Percentiles rank a stretch among this genome's conserved stretches.
Evolutionary conservation across 805 yeast genomes (phyloP).

Genomic region (Metschnikowia continentalis): DNA sequence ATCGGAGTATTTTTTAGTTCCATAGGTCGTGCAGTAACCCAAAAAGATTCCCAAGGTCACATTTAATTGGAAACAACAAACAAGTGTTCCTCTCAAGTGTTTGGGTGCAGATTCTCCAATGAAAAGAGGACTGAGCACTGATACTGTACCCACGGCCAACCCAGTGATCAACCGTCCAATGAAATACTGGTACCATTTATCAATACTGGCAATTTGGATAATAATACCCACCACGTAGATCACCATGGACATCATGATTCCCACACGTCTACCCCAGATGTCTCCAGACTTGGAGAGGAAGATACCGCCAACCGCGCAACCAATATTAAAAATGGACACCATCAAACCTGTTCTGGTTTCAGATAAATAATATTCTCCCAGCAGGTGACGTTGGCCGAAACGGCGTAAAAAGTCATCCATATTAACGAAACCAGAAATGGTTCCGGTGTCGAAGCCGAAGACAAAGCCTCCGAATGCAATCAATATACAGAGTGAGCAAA

Average conservation of each 20-base stretch:
- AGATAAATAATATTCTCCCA: slow-evolving; percentile 43
- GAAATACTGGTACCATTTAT: slow-evolving; percentile 54
- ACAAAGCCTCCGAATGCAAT: slow-evolving; percentile 77
- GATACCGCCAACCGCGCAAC: slow-evolving; percentile 72
- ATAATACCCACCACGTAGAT: slow-evolving; percentile 59
- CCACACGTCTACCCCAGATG: slow-evolving; percentile 54
- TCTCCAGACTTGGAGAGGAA: slow-evolving; percentile 56
- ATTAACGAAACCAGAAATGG: slow-evolving; percentile 67
- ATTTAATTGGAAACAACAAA: slow-evolving; percentile 65
- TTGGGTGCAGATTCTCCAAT: slow-evolving; percentile 71
- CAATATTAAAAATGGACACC: slow-evolving; percentile 57
- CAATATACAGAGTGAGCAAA: slow-evolving; percentile 43
- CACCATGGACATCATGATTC: slow-evolving; percentile 49
- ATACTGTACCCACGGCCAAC: slow-evolving; percentile 68
- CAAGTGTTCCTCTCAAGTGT: slow-evolving; percentile 65
- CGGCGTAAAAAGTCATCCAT: slow-evolving; percentile 52
- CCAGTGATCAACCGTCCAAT: slow-evolving; percentile 65
- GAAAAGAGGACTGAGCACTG: slow-evolving; percentile 63
- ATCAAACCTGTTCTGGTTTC: slow-evolving; percentile 49
- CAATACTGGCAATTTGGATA: slow-evolving; percentile 53
- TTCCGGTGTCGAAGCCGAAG: slow-evolving; percentile 78
- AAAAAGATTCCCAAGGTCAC: slow-evolving; percentile 67
- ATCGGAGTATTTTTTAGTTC: slow-evolving; percentile 49
- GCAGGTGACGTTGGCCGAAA: slow-evolving; percentile 44
- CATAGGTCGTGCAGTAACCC: slow-evolving; percentile 66